Evolutionary conservation across 257 asterid species (phyloP), one percentile per base, ranked within the genome.

Genomic region (Anisodus acutangulus): DNA sequence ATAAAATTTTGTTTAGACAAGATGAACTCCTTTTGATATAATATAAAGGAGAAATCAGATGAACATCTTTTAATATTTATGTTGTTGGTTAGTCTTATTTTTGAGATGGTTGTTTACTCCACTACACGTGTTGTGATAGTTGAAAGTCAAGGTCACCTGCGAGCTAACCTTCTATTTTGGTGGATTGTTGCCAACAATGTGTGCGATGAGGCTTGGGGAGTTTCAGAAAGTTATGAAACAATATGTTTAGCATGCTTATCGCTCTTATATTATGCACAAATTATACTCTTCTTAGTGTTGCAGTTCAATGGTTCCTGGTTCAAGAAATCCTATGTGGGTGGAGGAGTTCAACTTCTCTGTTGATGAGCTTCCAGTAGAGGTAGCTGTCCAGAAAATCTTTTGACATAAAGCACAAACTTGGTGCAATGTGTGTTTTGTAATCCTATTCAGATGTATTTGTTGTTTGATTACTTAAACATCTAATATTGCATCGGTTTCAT

Each of bases 311-410:
- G 93, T 96, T 88, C 97, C 98, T 86, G 94, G 97, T 87, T 93
- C 99, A 84, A 92, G 98, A 92, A 96, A 96, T 90, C 99, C 99
- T 80, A 89, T 93, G 90, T 96, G 99, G 99, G 95, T 93, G 84
- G 99, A 96, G 89, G 98, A 93, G 87, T 96, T 94, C 90, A 91
- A 93, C 88, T 96, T 94, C 90, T 88, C 92, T 76, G 95, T 92
- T 71, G 97, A 93, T 37, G 92, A 92, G 88, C 97, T 96, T 89
- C 98, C 98, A 80, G 95, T 89, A 17, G 88, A 92, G 98, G 99
- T 96, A 81, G 45, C 59, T 59, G 19, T 60, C 43, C n/a, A 80
- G 57, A 59, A 12, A 12, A 41, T 60, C n/a, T 80, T 59, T 45
- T 45, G 58, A n/a, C 80, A 71, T 45, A 71, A 71, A 71, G 80